Conservation (phyloP, 2,329 filamentous ascomycete genomes). For the Ilyonectria destructans region DNA sequence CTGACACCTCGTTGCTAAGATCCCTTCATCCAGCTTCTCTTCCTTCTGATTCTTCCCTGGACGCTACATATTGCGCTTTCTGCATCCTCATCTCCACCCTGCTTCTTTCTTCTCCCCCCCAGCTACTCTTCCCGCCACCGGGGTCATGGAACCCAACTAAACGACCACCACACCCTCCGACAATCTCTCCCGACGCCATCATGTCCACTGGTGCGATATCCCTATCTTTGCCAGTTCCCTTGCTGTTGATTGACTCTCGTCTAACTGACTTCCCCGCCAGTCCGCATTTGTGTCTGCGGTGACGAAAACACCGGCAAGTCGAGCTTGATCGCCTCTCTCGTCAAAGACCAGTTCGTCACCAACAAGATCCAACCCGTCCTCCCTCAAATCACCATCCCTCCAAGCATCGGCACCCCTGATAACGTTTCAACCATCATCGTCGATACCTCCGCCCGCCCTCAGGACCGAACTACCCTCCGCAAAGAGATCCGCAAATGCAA, state of each 20-base stretch:
- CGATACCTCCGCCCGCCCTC: slow-evolving; percentile 95
- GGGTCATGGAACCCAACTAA: slow-evolving; percentile 43
- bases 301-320: slow-evolving; percentile 97
- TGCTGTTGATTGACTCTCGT: slow-evolving; percentile 7
- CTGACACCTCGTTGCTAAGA: slow-evolving; percentile 22
- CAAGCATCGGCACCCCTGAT: slow-evolving; percentile 92
- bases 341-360: slow-evolving; percentile 97
- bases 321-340: slow-evolving; percentile 92
- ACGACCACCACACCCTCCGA: slow-evolving; percentile 29
- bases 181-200: slow-evolving; percentile 30
- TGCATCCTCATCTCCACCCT: neutral
- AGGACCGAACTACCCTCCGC: slow-evolving; percentile 90
- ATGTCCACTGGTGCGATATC: slow-evolving; percentile 48
- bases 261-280: slow-evolving; percentile 56
- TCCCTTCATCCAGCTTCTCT: slow-evolving; percentile 21
- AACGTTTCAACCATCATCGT: slow-evolving; percentile 98
- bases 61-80: slow-evolving; percentile 8
- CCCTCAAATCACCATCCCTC: slow-evolving; percentile 94
- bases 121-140: slow-evolving; percentile 27
- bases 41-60: slow-evolving; percentile 26
- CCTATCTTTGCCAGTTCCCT: slow-evolving; percentile 1
- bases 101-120: slow-evolving; percentile 10
- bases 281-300: slow-evolving; percentile 96
- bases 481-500: slow-evolving; percentile 98
- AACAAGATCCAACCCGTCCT: slow-evolving; percentile 96